Conservation (phyloP, 208 protist genomes). For the Phytomonas francai region DNA sequence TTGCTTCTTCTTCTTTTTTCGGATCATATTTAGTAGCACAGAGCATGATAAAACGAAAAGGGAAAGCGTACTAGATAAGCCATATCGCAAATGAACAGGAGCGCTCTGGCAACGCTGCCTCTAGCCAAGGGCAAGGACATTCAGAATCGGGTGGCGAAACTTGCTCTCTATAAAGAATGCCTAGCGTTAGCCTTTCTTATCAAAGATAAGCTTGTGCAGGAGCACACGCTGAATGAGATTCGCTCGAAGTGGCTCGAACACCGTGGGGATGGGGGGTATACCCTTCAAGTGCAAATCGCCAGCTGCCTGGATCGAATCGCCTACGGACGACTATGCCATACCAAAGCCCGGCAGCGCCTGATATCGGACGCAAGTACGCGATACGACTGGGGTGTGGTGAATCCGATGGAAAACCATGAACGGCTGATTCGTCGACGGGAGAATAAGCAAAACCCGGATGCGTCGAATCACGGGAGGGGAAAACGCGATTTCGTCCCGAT, state of each 20-base stretch:
- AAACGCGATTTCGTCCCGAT: slow-evolving; percentile 89
- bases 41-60: neutral
- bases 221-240: slow-evolving; percentile 72
- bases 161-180: slow-evolving; percentile 84
- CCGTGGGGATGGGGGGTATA: slow-evolving; percentile 70
- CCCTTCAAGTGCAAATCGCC: slow-evolving; percentile 75
- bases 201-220: slow-evolving; percentile 48
- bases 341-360: slow-evolving; percentile 69
- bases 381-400: slow-evolving; percentile 84
- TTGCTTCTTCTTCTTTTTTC: neutral
- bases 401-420: slow-evolving; percentile 75
- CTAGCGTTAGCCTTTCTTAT: slow-evolving; percentile 64
- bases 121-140: slow-evolving; percentile 81
- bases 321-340: slow-evolving; percentile 80
- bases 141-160: slow-evolving; percentile 66
- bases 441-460: slow-evolving; percentile 66
- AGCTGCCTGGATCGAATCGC: slow-evolving; percentile 78
- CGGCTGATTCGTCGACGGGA: slow-evolving; percentile 40
- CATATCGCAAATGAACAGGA: slow-evolving; percentile 48
- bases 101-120: slow-evolving; percentile 63
- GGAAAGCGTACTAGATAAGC: neutral
- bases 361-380: slow-evolving; percentile 70
- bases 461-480: slow-evolving; percentile 56
- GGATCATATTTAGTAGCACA: neutral
- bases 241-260: slow-evolving; percentile 72